Percentiles rank a stretch among this genome's conserved stretches.
Evolutionary conservation across 345 rosid species (phyloP).

Genomic region (Linum lewisii): DNA sequence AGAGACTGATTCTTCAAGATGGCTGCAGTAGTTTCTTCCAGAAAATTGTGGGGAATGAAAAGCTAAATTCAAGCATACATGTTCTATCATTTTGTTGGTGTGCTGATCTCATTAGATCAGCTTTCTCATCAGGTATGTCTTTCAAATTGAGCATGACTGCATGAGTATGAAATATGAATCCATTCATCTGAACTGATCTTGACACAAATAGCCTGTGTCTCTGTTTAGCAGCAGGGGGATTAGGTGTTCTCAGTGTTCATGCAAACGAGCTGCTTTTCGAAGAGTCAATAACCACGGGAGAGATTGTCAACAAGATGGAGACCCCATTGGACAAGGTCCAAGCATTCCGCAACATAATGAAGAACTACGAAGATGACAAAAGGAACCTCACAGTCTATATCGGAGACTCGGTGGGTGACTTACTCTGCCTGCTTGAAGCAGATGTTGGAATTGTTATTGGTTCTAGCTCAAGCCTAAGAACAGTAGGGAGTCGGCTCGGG

Average conservation of each 20-base stretch:
- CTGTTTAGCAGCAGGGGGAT: slow-evolving; percentile 51
- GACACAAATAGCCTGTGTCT: neutral
- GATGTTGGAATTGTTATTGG: slow-evolving; percentile 89
- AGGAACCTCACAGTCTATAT: slow-evolving; percentile 60
- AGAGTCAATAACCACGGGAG: slow-evolving; percentile 68
- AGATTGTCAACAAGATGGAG: slow-evolving; percentile 56
- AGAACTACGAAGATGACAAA: slow-evolving; percentile 21
- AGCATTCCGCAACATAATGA: slow-evolving; percentile 43
- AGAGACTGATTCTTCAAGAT: slow-evolving; percentile 75
- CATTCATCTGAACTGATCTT: neutral
- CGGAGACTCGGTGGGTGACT: slow-evolving; percentile 86
- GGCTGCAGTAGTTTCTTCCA: slow-evolving; percentile 71
- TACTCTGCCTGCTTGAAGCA: slow-evolving; percentile 90
- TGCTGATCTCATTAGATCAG: slow-evolving; percentile 77
- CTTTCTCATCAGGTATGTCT: slow-evolving; percentile 57
- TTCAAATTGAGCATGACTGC: neutral
- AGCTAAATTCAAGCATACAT: slow-evolving; percentile 46
- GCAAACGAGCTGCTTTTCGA: slow-evolving; percentile 70
- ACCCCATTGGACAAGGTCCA: slow-evolving; percentile 68
- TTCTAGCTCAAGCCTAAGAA: slow-evolving; percentile 73
- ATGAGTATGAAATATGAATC: too few relatives aligned
- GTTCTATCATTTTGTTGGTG: slow-evolving; percentile 96
- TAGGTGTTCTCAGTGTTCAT: slow-evolving; percentile 49
- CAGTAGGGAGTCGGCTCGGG: slow-evolving; percentile 75
- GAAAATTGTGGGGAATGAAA: slow-evolving; percentile 46